phyloP scores from a whole-genome alignment of 768 basidiomycete genomes.

The Leccinum barrowsii region DNA sequence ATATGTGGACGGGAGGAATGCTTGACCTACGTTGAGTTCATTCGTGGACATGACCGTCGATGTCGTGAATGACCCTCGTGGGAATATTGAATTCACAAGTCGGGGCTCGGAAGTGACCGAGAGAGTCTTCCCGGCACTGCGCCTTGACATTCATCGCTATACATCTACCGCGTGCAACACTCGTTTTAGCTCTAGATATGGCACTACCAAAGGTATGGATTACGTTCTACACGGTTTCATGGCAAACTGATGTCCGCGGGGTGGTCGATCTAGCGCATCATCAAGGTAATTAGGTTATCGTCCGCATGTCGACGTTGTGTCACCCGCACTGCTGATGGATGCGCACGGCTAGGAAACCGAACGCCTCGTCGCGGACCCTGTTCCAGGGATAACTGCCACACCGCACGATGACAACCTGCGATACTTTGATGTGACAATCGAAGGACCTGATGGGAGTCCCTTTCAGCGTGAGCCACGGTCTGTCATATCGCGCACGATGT shows the following conservation, averaged over 20 bases:
- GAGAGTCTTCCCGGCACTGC: neutral
- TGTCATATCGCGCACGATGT: neutral
- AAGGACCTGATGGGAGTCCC: slow-evolving; percentile 92
- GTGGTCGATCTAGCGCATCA: slow-evolving; percentile 41
- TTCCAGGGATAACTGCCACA: slow-evolving; percentile 91
- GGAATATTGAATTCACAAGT: slow-evolving; percentile 10
- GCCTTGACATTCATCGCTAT: slow-evolving; percentile 7
- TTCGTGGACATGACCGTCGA: slow-evolving; percentile 17
- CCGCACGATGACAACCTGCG: slow-evolving; percentile 97
- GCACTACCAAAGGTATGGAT: slow-evolving; percentile 34
- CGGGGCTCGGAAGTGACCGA: slow-evolving; percentile 16
- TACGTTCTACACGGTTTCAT: neutral
- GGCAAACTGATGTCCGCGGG: slow-evolving; percentile 5
- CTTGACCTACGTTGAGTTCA: slow-evolving; percentile 17
- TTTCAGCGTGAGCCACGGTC: slow-evolving; percentile 64
- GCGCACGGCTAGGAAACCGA: slow-evolving; percentile 79
- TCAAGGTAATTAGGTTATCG: slow-evolving; percentile 39
- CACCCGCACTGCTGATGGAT: slow-evolving; percentile 19
- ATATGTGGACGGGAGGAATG: too few relatives aligned
- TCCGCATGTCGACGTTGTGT: slow-evolving; percentile 14
- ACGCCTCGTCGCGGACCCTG: slow-evolving; percentile 91
- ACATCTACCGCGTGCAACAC: slow-evolving; percentile 14
- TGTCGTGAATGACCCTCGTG: slow-evolving; percentile 12
- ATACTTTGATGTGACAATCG: slow-evolving; percentile 97
- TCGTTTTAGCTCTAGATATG: slow-evolving; percentile 25